These are phyloP conservation scores for Coffea eugenioides DNA, from an alignment of 257 asterid species.

Conservation along the genomic window DNA sequence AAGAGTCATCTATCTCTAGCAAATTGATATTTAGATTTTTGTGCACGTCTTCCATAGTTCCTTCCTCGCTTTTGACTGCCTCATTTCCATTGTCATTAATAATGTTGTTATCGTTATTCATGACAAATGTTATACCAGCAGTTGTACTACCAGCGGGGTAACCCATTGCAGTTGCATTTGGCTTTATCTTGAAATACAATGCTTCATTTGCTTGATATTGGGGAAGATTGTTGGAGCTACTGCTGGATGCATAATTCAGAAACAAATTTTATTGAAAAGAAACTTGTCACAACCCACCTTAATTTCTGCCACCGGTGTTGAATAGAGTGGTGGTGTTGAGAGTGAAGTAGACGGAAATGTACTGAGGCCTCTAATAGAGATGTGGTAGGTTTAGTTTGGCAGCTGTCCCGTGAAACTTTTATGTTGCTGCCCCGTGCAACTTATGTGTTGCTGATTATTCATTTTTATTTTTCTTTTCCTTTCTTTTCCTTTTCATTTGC, in stretches of 20 bases:
- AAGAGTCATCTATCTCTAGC: slow-evolving; percentile 28
- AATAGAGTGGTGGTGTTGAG: background rate
- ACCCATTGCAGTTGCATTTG: background rate
- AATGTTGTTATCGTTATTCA: background rate
- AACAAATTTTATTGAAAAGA: background rate
- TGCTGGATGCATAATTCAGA: background rate
- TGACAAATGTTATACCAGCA: background rate
- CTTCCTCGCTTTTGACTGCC: background rate
- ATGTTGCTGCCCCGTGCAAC: background rate
- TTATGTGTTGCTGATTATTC: slow-evolving; percentile 12
- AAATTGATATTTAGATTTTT: slow-evolving; percentile 15
- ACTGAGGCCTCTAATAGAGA: background rate
- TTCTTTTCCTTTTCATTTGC: no score
- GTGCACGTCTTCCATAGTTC: background rate
- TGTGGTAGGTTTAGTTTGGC: slow-evolving; percentile 21
- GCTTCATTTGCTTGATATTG: background rate
- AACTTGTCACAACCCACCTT: background rate
- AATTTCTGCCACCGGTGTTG: background rate
- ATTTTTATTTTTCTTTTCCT: no score
- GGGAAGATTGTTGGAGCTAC: background rate
- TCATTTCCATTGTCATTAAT: no score
- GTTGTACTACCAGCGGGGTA: no score
- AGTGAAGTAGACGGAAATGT: background rate
- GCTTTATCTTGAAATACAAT: background rate
- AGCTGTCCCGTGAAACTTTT: background rate